Conservation (phyloP, 257 asterid genomes). For the Orobanche coerulescens region DNA sequence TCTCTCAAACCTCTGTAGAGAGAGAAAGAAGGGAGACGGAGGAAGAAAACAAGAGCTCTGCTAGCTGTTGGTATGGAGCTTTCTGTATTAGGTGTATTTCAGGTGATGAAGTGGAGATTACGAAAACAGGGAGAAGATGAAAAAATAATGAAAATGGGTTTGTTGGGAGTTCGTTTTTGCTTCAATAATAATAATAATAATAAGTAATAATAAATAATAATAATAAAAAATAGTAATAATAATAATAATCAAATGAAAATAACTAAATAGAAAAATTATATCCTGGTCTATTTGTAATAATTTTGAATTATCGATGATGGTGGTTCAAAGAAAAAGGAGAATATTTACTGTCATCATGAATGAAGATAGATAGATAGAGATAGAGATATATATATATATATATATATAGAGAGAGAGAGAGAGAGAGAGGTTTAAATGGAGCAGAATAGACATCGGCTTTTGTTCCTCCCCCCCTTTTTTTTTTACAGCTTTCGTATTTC, state of each 20-base stretch:
- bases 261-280: background rate
- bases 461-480: slow-evolving; percentile 25
- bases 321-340: slow-evolving; percentile 11
- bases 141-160: slow-evolving; percentile 23
- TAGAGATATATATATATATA: too few species aligned
- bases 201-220: slow-evolving; percentile 2
- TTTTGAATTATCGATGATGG: slow-evolving; percentile 7
- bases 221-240: background rate
- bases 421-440: slow-evolving; percentile 27
- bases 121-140: slow-evolving; percentile 30
- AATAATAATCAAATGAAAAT: slow-evolving; percentile 4
- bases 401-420: slow-evolving; percentile 22
- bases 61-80: slow-evolving; percentile 35
- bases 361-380: slow-evolving; percentile 20
- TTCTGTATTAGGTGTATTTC: slow-evolving; percentile 40
- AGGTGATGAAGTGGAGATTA: slow-evolving; percentile 41
- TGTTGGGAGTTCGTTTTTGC: slow-evolving; percentile 48
- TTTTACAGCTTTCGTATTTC: slow-evolving; percentile 18
- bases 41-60: background rate
- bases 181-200: slow-evolving; percentile 20
- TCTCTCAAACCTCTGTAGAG: slow-evolving; percentile 27
- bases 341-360: slow-evolving; percentile 11
- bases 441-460: slow-evolving; percentile 43
- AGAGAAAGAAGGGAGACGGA: slow-evolving; percentile 6
- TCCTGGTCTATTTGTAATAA: slow-evolving; percentile 6